phyloP scores from a whole-genome alignment of 2,329 filamentous ascomycete genomes.

The Ceratocystis lukuohia region DNA sequence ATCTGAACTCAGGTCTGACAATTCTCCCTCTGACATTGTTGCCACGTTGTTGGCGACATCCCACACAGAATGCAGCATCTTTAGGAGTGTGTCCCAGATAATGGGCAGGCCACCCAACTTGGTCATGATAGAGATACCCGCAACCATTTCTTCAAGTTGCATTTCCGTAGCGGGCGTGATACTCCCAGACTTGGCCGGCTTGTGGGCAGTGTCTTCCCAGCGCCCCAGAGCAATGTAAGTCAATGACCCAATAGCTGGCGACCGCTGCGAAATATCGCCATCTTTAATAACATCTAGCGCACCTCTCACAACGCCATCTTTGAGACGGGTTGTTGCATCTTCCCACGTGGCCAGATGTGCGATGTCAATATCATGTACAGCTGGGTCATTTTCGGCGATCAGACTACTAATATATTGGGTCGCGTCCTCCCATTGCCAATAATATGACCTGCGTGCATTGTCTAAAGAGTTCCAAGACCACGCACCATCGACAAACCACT shows the following conservation, averaged over 20 bases:
- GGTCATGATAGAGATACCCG: conserved; percentile 38
- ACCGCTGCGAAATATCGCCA: conserved; percentile 37
- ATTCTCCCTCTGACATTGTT: conserved; percentile 13
- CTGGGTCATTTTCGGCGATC: conserved; percentile 26
- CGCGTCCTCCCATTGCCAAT: conserved; percentile 56
- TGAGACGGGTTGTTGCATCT: conserved; percentile 39
- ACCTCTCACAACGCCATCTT: conserved; percentile 39
- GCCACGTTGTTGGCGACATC: conserved; percentile 26
- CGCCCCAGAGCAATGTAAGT: conserved; percentile 53
- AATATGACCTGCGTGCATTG: conserved; percentile 62
- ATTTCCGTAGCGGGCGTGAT: conserved; percentile 39
- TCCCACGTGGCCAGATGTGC: conserved; percentile 44
- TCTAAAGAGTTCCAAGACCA: conserved; percentile 72
- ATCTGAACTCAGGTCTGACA: conserved; percentile 43
- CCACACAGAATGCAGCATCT: conserved; percentile 36
- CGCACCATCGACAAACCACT: conserved; percentile 91
- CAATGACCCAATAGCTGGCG: conserved; percentile 42
- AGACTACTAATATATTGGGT: conserved; percentile 4
- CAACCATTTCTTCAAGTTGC: conserved; percentile 47
- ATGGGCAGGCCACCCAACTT: conserved; percentile 28
- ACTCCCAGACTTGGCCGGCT: conserved; percentile 28
- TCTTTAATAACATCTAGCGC: conserved; percentile 32
- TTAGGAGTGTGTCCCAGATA: conserved; percentile 40
- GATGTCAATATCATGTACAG: conserved; percentile 17
- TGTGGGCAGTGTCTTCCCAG: conserved; percentile 56